Evolutionary conservation across 176 grass and related monocot genomes (phyloP), one percentile per base, ranked within the genome.

Genomic region (Elymus sibiricus): DNA sequence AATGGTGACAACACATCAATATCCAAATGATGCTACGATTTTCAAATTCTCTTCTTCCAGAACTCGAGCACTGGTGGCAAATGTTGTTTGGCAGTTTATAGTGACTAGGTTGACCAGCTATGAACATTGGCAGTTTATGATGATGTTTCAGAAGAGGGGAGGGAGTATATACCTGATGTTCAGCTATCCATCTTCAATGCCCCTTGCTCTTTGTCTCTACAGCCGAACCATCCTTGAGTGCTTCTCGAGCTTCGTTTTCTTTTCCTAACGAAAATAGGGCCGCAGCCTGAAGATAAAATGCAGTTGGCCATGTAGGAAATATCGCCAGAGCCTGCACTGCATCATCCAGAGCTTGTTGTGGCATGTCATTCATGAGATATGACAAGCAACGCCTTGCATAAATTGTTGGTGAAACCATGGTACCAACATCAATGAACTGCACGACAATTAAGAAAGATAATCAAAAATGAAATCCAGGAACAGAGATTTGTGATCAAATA

Each of bases 321-420:
- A 87, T 83, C 15, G 85, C 87, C 74, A 85, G 84, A 47, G 89
- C 87, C 56, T 94, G 92, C 87, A 85, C 81, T 5, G 92, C 92
- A 74, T 94, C 89, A 66, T 69, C 79, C 9, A 94, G 79, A 46
- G 92, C 89, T 84, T 91, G 64, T 85, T 91, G 87, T 71, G 79
- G 69, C 89, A 87, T 94, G 64, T 89, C 75, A 61, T 76, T 89
- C 86, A 91, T 91, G 38, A 94, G 75, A 74, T 85, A 94, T 5
- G 86, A 89, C 58, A 94, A 73, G 79, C 89, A 87, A n/a, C 92
- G 86, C 19, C 92, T 74, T 4, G 83, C 87, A 74, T 89, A 84
- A 39, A 94, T 87, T 12, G 92, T 94, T 34, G 87, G 92, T 6
- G 92, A 94, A 51, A 87, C 62, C 92, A 94, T 94, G 11, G 86